Evolutionary conservation across 192 early-diverging fungal species (phyloP).

Genomic region (Coemansia sp.): DNA sequence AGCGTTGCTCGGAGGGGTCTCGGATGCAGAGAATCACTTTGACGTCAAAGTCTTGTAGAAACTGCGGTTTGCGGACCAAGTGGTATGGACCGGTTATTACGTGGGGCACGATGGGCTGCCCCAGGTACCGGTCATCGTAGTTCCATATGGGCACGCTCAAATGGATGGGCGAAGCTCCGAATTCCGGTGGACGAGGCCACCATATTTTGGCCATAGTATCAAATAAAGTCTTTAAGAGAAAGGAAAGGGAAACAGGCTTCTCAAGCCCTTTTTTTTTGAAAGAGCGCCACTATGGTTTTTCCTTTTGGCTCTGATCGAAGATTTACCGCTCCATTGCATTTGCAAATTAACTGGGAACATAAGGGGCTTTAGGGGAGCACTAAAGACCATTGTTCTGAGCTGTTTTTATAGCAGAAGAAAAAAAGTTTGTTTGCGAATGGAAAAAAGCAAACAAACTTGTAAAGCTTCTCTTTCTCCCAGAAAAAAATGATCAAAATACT

Average conservation of each 20-base stretch:
- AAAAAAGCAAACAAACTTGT: no score
- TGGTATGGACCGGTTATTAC: conserved; percentile 80
- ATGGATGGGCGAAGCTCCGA: conserved; percentile 24
- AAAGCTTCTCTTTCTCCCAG: no score
- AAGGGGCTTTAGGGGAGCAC: no score
- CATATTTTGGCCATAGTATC: conserved; percentile 4
- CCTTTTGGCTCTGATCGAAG: no score
- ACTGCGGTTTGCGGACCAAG: conserved; percentile 58
- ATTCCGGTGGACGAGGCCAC: conserved; percentile 33
- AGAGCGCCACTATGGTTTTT: no score
- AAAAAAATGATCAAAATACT: no score
- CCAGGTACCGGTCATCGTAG: conserved; percentile 41
- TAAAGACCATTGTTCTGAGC: no score
- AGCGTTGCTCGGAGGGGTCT: conserved; percentile 63
- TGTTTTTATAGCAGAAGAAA: no score
- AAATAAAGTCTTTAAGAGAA: neutral
- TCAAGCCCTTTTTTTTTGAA: neutral
- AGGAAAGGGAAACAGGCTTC: neutral
- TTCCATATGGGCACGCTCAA: conserved; percentile 30
- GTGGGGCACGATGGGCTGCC: conserved; percentile 40
- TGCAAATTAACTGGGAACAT: no score
- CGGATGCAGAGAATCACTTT: conserved; percentile 78
- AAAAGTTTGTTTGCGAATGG: no score
- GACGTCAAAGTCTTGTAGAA: conserved; percentile 59
- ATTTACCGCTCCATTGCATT: no score